Percentiles rank a stretch among this genome's conserved stretches.
Conservation (phyloP, 2,329 filamentous ascomycete species). For the Teratosphaeria pseudoeucalypti region DNA sequence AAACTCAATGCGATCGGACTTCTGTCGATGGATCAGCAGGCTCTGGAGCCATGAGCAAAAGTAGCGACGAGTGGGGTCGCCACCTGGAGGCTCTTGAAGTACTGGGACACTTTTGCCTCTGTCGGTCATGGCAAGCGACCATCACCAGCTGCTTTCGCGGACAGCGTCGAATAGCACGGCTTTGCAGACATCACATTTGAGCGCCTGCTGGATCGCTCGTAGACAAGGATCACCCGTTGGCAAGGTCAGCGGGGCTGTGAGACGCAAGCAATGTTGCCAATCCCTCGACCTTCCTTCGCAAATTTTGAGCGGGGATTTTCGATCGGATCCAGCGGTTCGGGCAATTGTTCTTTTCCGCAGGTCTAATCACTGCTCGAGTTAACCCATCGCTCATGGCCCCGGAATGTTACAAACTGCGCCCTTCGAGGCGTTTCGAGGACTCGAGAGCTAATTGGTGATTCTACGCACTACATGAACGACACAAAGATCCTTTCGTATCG, state of each 20-base stretch:
- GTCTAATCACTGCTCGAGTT: slow-evolving; percentile 13
- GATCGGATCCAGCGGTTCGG: slow-evolving; percentile 18
- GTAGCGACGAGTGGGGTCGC: slow-evolving; percentile 12
- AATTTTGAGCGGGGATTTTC: slow-evolving; percentile 19
- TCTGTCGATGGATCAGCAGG: slow-evolving; percentile 21
- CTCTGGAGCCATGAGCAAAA: slow-evolving; percentile 16
- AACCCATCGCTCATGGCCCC: slow-evolving; percentile 4
- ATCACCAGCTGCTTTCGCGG: slow-evolving; percentile 18
- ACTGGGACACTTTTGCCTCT: slow-evolving; percentile 1
- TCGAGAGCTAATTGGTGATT: slow-evolving; percentile 17
- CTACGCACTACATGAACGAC: slow-evolving; percentile 19
- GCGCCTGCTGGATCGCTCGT: slow-evolving; percentile 12
- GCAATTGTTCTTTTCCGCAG: slow-evolving; percentile 16
- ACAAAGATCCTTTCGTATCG: slow-evolving; percentile 16
- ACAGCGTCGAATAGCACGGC: slow-evolving; percentile 13
- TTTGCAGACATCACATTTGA: slow-evolving; percentile 15
- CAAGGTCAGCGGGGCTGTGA: slow-evolving; percentile 10
- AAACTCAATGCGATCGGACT: slow-evolving; percentile 15
- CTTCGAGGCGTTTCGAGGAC: slow-evolving; percentile 19
- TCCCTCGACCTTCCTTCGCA: slow-evolving; percentile 15
- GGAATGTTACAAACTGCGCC: slow-evolving; percentile 14
- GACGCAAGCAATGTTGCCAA: slow-evolving; percentile 17
- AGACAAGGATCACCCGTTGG: slow-evolving; percentile 16
- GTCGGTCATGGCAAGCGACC: slow-evolving; percentile 18
- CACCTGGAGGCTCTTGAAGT: slow-evolving; percentile 6